A percentile compares a stretch with the other conserved stretches of the same genome.
Evolutionary conservation across 225 moss, liverwort and hornwort genomes (phyloP).

Genomic region (Antitrichia curtipendula): DNA sequence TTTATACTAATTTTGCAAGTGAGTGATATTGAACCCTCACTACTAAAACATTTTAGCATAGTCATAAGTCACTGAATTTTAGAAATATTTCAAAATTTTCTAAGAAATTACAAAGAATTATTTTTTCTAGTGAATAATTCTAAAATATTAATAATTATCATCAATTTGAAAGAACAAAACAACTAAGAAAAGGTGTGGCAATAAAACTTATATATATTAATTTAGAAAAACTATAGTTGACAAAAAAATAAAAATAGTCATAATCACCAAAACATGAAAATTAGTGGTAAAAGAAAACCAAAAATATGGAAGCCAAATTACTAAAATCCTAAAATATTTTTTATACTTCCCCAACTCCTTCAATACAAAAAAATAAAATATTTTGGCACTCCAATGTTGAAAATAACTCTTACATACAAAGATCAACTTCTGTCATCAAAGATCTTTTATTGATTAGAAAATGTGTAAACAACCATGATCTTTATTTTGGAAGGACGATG

Average conservation of each 20-base stretch:
- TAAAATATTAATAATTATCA: neutral
- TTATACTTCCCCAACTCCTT: fast-evolving
- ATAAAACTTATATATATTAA: neutral
- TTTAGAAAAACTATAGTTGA: fast-evolving
- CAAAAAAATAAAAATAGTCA: neutral
- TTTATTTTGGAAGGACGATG: fast-evolving
- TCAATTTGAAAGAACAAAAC: neutral
- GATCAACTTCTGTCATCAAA: fast-evolving
- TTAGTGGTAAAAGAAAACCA: neutral
- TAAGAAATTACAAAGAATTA: neutral
- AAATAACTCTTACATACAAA: fast-evolving
- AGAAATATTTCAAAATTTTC: neutral
- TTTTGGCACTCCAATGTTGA: fast-evolving
- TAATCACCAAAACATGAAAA: neutral
- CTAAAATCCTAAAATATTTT: neutral
- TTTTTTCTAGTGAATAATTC: fast-evolving
- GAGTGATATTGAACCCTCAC: neutral
- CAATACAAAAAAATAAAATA: neutral
- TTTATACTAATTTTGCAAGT: neutral
- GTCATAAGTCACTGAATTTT: neutral
- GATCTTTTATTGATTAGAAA: neutral
- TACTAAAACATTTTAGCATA: too few species aligned
- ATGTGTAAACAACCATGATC: neutral
- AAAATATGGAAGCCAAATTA: too few species aligned
- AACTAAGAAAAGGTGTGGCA: neutral